phyloP scores from a whole-genome alignment of 2,329 filamentous ascomycete genomes.

The Pseudofabraea citricarpa region DNA sequence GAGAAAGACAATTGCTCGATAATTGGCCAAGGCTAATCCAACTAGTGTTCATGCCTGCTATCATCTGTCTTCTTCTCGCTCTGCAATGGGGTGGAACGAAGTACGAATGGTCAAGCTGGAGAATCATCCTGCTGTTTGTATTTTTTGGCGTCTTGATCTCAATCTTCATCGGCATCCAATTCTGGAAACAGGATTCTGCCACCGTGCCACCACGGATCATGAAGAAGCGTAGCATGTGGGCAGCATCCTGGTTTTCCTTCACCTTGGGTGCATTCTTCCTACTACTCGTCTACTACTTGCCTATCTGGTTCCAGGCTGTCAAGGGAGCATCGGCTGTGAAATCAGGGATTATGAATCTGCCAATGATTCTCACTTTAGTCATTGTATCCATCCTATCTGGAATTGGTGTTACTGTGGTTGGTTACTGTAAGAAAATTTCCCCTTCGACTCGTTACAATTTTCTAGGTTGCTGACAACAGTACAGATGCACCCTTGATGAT shows the following conservation, averaged over 20 bases:
- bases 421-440: conserved; percentile 38
- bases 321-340: conserved; percentile 37
- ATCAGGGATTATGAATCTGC: conserved; percentile 37
- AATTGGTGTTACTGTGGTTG: conserved; percentile 35
- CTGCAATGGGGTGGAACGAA: conserved; percentile 26
- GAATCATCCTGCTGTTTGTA: conserved; percentile 7
- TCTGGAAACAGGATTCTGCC: conserved; percentile 32
- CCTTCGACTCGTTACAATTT: too few relatives aligned
- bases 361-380: conserved; percentile 28
- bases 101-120: conserved; percentile 36
- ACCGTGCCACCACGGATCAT: conserved; percentile 36
- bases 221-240: conserved; percentile 30
- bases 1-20: neutral
- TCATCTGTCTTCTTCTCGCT: conserved; percentile 30
- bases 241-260: conserved; percentile 28
- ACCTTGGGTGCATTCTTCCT: conserved; percentile 32
- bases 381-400: conserved; percentile 16
- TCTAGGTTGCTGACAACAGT: too few relatives aligned
- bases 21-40: neutral
- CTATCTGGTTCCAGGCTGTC: conserved; percentile 45
- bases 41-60: conserved; percentile 20
- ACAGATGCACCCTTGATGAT: conserved; percentile 52
- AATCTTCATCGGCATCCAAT: conserved; percentile 26
- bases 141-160: conserved; percentile 22
- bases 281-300: conserved; percentile 37